phyloP scores from a whole-genome alignment of 2,329 filamentous ascomycete genomes.

The Cylindrodendrum hubeiense region DNA sequence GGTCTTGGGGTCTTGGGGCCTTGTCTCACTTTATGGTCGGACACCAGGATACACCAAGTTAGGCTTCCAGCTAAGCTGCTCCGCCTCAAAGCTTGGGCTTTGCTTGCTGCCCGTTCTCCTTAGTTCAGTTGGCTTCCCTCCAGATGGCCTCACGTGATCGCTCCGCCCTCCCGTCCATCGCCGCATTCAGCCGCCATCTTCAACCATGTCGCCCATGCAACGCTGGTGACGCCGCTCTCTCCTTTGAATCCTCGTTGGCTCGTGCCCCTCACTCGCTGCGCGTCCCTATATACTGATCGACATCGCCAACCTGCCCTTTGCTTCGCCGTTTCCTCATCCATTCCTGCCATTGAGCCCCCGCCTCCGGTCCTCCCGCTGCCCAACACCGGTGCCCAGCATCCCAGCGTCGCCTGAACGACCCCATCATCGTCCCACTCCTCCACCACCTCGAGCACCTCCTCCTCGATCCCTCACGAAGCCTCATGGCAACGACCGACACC shows the following conservation, averaged over 20 bases:
- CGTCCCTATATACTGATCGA: slow-evolving; percentile 24
- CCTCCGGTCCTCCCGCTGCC: slow-evolving; percentile 29
- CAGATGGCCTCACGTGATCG: slow-evolving; percentile 19
- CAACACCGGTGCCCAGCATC: slow-evolving; percentile 35
- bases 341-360: slow-evolving; percentile 33
- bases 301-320: slow-evolving; percentile 12
- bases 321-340: slow-evolving; percentile 20
- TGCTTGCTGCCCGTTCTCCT: slow-evolving; percentile 9
- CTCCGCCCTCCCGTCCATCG: slow-evolving; percentile 5
- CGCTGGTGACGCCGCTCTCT: slow-evolving; percentile 23
- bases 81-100: slow-evolving; percentile 27
- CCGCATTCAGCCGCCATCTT: slow-evolving; percentile 25
- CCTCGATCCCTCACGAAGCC: not conserved
- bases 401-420: not conserved
- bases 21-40: not conserved
- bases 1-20: not conserved
- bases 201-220: slow-evolving; percentile 25
- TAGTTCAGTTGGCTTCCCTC: slow-evolving; percentile 7
- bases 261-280: slow-evolving; percentile 29
- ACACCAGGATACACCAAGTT: not conserved
- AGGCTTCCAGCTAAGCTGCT: slow-evolving; percentile 10
- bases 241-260: slow-evolving; percentile 23
- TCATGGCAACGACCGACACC: slow-evolving; percentile 45
- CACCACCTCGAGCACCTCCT: slow-evolving; percentile 21
- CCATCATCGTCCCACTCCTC: slow-evolving; percentile 22